Conservation (phyloP, 2,329 filamentous ascomycete genomes). For the Hymenoscyphus albidus region DNA sequence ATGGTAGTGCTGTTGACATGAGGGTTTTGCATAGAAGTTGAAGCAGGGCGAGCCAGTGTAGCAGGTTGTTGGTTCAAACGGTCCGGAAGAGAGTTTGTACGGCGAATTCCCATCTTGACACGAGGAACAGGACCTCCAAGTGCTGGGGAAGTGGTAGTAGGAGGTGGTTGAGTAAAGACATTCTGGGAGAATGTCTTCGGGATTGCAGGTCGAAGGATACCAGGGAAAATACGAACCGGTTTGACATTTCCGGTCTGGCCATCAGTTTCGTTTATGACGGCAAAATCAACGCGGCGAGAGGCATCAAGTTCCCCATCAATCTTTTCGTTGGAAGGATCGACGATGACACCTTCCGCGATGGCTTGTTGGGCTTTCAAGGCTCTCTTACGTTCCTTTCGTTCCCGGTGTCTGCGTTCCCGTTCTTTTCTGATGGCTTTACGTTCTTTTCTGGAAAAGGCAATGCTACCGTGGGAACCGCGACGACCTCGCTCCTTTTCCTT, state of each 20-base stretch:
- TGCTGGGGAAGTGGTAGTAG: constrained; percentile 27
- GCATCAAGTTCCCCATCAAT: constrained; percentile 34
- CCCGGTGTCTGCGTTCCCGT: constrained; percentile 38
- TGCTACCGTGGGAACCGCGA: constrained; percentile 26
- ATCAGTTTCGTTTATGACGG: constrained; percentile 38
- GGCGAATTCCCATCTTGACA: constrained; percentile 61
- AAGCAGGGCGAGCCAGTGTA: constrained; percentile 9
- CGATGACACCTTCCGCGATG: constrained; percentile 21
- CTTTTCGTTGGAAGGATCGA: constrained; percentile 22
- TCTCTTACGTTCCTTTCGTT: constrained; percentile 26
- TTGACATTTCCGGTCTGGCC: constrained; percentile 30
- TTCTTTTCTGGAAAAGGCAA: constrained; percentile 33
- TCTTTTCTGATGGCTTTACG: constrained; percentile 22
- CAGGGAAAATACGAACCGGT: constrained; percentile 54
- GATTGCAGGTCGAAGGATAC: constrained; percentile 56
- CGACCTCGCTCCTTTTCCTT: constrained; percentile 22
- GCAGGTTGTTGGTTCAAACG: constrained; percentile 48
- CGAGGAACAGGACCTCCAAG: constrained; percentile 47
- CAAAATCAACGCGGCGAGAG: constrained; percentile 58
- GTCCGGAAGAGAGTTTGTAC: constrained; percentile 71
- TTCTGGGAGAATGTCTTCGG: constrained; percentile 67
- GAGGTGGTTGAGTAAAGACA: constrained; percentile 56
- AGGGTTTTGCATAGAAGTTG: constrained; percentile 17
- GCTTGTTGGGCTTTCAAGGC: constrained; percentile 24
- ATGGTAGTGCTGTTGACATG: constrained; percentile 27